These are phyloP conservation scores for Pulicaria dysenterica DNA, from an alignment of 129 eudicot genomes.

Conservation along the genomic window DNA sequence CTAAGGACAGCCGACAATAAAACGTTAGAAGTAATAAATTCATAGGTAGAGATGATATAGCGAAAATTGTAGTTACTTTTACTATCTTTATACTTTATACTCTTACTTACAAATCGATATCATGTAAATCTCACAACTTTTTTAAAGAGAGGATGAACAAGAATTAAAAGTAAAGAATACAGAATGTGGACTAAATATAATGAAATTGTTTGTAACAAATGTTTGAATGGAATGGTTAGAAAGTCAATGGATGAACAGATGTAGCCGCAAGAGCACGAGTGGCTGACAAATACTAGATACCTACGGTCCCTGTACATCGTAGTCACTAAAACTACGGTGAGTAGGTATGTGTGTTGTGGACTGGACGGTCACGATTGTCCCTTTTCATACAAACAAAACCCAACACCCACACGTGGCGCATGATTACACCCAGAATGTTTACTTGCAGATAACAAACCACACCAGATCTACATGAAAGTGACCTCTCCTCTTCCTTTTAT, in stretches of 20 bases:
- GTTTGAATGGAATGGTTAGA: conserved; percentile 23
- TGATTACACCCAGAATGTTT: conserved; percentile 37
- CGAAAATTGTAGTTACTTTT: too few species aligned
- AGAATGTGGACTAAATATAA: neutral
- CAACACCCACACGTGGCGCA: conserved; percentile 30
- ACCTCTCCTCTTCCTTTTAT: conserved; percentile 16
- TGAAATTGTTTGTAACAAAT: neutral
- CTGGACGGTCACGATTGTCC: conserved; percentile 39
- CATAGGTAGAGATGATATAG: too few species aligned
- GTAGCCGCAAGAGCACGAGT: conserved; percentile 37
- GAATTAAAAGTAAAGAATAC: too few species aligned
- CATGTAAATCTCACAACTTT: too few species aligned
- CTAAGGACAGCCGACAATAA: too few species aligned
- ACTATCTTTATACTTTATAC: too few species aligned
- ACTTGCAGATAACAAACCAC: conserved; percentile 38
- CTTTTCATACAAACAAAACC: conserved; percentile 20
- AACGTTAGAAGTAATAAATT: too few species aligned
- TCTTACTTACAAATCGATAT: too few species aligned
- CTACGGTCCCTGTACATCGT: conserved; percentile 26
- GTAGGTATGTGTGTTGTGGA: neutral
- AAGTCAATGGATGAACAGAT: conserved; percentile 37
- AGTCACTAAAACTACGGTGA: conserved; percentile 18
- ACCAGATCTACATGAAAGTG: conserved; percentile 31
- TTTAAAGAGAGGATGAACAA: too few species aligned
- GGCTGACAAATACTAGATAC: conserved; percentile 30